Base-by-base conservation (phyloP, 2,329 filamentous ascomycete genomes). In the Xylaria sp. region DNA sequence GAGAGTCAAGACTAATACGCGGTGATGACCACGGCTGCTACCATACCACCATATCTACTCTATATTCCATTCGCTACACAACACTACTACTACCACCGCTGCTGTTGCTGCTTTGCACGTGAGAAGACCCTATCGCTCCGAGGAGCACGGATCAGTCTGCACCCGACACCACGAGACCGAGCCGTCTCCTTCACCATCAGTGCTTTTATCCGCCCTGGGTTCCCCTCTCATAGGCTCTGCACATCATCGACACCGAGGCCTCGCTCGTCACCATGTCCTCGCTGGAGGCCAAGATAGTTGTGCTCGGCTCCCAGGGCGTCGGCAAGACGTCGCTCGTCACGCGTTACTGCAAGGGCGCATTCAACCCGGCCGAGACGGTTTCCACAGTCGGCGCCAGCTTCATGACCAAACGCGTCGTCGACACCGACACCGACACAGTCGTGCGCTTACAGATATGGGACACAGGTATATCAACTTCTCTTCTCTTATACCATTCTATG, bases 401-500 rank as follows among this genome's bases (percentile, higher is more conserved):
- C 80, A 85, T 94, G 79, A 92, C 92, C 52, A 94, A 94, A 82
- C 89, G 91, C 77, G 90, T 94, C 69, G 86, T 92, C 73, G 94
- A 98, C 81, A 89, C 89, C 70, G 93, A 97, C 79, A 93, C 91
- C 25, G 93, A 95, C 76, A 96, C 94, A 1, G 86, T 92, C 28
- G 94, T 98, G 44, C 90, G 94, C n/a, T 85, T 98, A 46, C 94
- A 98, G 78, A 97, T 98, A 74, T 98, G 94, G 94, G 94, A 98
- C 79, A 98, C 94, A 41, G 94, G 87, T 89, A 79, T 28, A 46
- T 7, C n/a, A n/a, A n/a, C n/a, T n/a, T n/a, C n/a, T n/a, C n/a
- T n/a, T n/a, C n/a, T n/a, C n/a, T n/a, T n/a, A n/a, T n/a, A n/a
- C n/a, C n/a, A n/a, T n/a, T n/a, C n/a, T n/a, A n/a, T n/a, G n/a